A percentile compares a stretch with the other conserved stretches of the same genome.
Conservation (phyloP, 176 grass and related monocot species). For the Rhynchospora pubera region DNA sequence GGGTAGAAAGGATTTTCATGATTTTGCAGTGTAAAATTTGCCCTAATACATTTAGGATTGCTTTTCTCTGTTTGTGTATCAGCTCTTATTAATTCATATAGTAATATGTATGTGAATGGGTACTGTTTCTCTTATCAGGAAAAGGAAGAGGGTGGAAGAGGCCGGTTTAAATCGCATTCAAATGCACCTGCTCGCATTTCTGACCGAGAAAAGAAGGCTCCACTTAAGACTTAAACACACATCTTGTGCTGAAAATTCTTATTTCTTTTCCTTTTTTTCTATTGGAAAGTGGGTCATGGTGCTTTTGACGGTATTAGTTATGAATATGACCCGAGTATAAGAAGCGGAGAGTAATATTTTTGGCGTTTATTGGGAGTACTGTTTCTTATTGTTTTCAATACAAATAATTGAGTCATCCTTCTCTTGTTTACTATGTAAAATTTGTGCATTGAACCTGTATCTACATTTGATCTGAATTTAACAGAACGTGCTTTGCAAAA, state of each 20-base stretch:
- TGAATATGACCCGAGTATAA: not conserved
- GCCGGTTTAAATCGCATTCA: conserved; percentile 89
- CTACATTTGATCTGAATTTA: conserved; percentile 1
- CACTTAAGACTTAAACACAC: conserved; percentile 53
- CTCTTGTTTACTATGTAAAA: not conserved
- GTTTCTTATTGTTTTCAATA: not conserved
- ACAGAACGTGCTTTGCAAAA: not conserved
- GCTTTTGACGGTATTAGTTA: not conserved
- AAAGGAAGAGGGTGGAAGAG: conserved; percentile 62
- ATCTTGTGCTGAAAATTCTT: not conserved
- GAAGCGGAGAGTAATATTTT: not conserved
- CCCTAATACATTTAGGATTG: not conserved
- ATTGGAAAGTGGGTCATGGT: not conserved
- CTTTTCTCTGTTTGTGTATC: not conserved
- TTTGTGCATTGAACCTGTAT: not conserved
- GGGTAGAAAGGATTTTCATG: not conserved
- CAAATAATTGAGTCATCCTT: not conserved
- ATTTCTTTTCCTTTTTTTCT: not conserved
- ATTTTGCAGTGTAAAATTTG: not conserved
- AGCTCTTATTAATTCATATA: not conserved
- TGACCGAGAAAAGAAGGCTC: conserved; percentile 93
- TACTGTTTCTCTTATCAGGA: conserved; percentile 40
- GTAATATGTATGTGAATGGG: conserved; percentile 22
- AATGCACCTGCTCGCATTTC: conserved; percentile 64
- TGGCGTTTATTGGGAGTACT: not conserved